Conservation (phyloP, 495 filamentous ascomycete species). For the Aspergillus cavernicola region DNA sequence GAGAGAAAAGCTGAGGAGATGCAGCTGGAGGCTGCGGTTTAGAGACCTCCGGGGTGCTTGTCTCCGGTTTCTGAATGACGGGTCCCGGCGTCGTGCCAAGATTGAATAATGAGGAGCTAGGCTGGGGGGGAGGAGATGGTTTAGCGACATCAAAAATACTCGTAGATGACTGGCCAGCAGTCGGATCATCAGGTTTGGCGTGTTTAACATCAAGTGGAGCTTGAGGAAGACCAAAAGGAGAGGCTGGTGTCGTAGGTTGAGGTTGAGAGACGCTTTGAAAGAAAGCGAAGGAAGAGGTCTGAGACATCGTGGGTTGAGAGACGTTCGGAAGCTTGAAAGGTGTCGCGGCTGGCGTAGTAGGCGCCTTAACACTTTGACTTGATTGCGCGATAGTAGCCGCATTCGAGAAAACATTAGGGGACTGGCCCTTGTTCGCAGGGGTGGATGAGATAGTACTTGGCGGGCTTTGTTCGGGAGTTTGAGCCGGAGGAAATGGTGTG, state of each 20-base stretch:
- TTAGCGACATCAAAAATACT: slow-evolving; percentile 17
- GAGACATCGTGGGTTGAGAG: not conserved
- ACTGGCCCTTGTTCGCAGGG: not conserved
- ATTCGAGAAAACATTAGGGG: not conserved
- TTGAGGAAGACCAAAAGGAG: slow-evolving; percentile 7
- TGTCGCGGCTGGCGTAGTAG: not conserved
- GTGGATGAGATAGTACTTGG: not conserved
- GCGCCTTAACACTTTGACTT: not conserved
- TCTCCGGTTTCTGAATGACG: not conserved
- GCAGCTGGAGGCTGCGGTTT: not conserved
- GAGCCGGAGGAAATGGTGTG: slow-evolving; percentile 18
- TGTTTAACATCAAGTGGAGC: not conserved
- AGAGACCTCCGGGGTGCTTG: not conserved
- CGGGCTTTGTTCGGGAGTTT: slow-evolving; percentile 8
- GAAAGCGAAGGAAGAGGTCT: not conserved
- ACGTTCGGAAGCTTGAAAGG: slow-evolving; percentile 4
- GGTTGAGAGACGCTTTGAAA: not conserved
- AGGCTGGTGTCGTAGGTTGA: not conserved
- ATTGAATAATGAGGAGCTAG: slow-evolving; percentile 8
- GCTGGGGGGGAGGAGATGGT: not conserved
- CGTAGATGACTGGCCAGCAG: slow-evolving; percentile 16
- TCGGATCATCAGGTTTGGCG: not conserved
- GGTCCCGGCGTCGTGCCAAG: not conserved
- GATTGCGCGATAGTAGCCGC: not conserved
- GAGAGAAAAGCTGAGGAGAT: not conserved